Evolutionary conservation across 129 eudicot genomes (phyloP), one percentile per base, ranked within the genome.

Genomic region (Glebionis coronaria): DNA sequence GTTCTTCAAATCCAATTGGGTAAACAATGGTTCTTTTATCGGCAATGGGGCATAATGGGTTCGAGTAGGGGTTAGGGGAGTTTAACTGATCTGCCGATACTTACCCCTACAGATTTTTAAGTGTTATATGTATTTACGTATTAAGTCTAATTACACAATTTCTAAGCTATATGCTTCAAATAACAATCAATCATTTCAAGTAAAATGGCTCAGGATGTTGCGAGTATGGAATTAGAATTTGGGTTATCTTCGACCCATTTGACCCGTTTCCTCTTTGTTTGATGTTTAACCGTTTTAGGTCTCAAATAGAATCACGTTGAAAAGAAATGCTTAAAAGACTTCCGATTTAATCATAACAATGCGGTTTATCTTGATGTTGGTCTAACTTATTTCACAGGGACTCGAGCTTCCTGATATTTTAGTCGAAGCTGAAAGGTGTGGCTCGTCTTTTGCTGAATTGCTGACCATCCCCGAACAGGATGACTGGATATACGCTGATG

Each of bases 361-460:
- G 65, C 46, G 56, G 58, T 59, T 13, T 20, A 29, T 65, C 18
- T 47, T 73, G 71, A 73, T 73, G 40, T 47, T 54, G 31, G 44
- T 73, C 20, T 68, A 27, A 69, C 53, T 68, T 81, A 40, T 53
- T 23, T 4, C 67, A 68, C 83, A 94, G 99, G 88, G 82, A 23
- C 89, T 84, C 53, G 81, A 76, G 18, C 90, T 94, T 58, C 25
- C 95, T 65, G 99, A 94, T 44, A 65, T 94, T 75, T 85, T 94
- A 27, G 95, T 90, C 13, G 95, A 94, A 87, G 95, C 82, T 64
- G 99, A 81, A 57, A 90, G 58, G 57, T 97, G 95, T 13, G 97
- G 97, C 55, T 86, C 94, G 13, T 87, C 97, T 56, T 94, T 94
- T 51, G 97, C 80, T 63, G 67, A 84, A 72, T 75, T 94, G 67